phyloP scores from a whole-genome alignment of 2,329 filamentous ascomycete genomes.

The Diplodia mutila region DNA sequence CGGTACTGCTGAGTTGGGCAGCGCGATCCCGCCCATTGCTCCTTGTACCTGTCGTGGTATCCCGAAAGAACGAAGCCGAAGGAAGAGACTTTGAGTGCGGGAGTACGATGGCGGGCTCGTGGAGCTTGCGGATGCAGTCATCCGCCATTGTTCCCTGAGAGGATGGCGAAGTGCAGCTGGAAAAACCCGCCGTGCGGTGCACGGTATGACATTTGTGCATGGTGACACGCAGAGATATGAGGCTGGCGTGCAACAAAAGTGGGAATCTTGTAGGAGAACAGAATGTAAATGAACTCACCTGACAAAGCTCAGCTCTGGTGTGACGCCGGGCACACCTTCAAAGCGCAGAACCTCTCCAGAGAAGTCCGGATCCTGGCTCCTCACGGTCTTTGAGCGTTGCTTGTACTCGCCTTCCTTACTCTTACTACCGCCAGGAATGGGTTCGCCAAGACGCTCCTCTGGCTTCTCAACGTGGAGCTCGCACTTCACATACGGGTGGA shows the following conservation, averaged over 20 bases:
- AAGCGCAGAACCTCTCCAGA: slow-evolving; percentile 51
- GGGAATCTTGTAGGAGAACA: slow-evolving; percentile 1
- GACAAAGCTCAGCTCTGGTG: slow-evolving; percentile 53
- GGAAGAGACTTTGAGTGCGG: background rate
- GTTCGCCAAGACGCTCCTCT: slow-evolving; percentile 51
- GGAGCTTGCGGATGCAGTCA: background rate
- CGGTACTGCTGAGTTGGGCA: background rate
- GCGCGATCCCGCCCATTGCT: background rate
- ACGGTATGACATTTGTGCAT: background rate
- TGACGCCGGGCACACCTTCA: slow-evolving; percentile 46
- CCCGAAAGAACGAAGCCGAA: background rate
- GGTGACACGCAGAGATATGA: slow-evolving; percentile 1
- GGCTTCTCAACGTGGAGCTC: slow-evolving; percentile 78
- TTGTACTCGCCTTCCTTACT: slow-evolving; percentile 59
- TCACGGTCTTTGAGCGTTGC: slow-evolving; percentile 50
- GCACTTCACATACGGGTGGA: slow-evolving; percentile 76
- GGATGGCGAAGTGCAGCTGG: background rate
- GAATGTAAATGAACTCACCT: slow-evolving; percentile 43
- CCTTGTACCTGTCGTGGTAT: background rate
- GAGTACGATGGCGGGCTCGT: background rate
- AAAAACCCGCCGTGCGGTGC: background rate
- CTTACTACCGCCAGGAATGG: slow-evolving; percentile 52
- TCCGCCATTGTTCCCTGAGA: background rate
- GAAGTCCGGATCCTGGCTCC: slow-evolving; percentile 51
- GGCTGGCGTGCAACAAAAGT: slow-evolving; percentile 9